Base-by-base conservation (phyloP, 169 alveolate genomes). In the Plasmodium fragile region DNA sequence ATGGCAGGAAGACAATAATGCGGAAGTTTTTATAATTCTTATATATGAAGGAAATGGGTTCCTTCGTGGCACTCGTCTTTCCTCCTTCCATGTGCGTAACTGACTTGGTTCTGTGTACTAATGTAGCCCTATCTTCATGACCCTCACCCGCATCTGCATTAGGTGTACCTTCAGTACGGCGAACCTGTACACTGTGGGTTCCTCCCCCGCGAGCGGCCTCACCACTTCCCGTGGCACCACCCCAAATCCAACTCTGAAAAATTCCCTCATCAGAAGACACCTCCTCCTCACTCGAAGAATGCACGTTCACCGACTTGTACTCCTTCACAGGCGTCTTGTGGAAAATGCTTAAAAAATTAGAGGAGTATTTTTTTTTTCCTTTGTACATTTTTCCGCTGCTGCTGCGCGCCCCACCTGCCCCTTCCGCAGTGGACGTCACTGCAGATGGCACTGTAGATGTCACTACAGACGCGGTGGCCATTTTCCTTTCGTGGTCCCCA, bases 1-100 rank as follows among this genome's bases (percentile, higher is more conserved):
- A 91, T 2, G 94, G 94, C 5, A 91, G 43, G 39, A 91, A 91
- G 53, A 91, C 49, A 1, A 91, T 91, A 4, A 91, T 80, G 45
- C 82, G 70, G 22, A 91, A 91, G n/a, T 91, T 91, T 8, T 53
- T 78, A 1, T 69, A 32, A 69, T 91, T 91, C 18, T 41, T 52
- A 45, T 71, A 79, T 0, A 55, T 91, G 55, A 79, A 73, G 53
- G 91, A 91, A 70, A 69, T 69, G 10, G 82, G 34, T 55, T 78
- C 82, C 10, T 73, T n/a, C 11, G 55, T 45, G 10, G 55, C 4
- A 11, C 5, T 11, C 8, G 22, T 71, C 32, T 71, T 72, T 72
- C 10, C 18, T 49, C 41, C 53, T 8, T 39, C 45, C 45, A 3
- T 39, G 49, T 49, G 8, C 71, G 18, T 75, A 30, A 3, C 32